phyloP scores from a whole-genome alignment of 306 rosid species.

The Alnus rubra region DNA sequence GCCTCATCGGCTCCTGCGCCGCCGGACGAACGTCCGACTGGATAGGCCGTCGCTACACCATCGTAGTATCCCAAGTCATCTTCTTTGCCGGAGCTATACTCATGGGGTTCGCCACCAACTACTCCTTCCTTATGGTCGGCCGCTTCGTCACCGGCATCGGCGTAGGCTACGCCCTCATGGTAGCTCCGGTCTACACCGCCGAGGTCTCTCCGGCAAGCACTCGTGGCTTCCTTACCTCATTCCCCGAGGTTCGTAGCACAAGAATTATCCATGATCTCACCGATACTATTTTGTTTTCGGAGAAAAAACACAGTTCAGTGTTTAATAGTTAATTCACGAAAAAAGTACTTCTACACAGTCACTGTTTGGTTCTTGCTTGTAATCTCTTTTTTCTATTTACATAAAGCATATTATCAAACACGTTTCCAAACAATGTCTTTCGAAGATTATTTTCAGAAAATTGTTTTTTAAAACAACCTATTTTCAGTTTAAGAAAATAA shows the following conservation, averaged over 20 bases:
- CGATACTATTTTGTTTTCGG: neutral
- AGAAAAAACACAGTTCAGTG: neutral
- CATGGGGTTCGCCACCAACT: conserved; percentile 91
- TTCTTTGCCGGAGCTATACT: conserved; percentile 72
- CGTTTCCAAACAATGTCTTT: too few species aligned
- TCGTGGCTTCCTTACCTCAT: conserved; percentile 85
- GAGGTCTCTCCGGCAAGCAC: conserved; percentile 76
- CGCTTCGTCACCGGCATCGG: conserved; percentile 82
- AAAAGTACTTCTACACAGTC: too few species aligned
- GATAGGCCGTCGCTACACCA: conserved; percentile 91
- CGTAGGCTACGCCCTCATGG: conserved; percentile 76
- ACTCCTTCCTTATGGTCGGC: conserved; percentile 72
- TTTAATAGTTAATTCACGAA: neutral
- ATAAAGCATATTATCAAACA: too few species aligned
- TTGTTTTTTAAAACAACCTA: too few species aligned
- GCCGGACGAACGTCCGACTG: conserved; percentile 92
- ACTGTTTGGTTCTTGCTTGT: too few species aligned
- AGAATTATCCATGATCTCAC: too few species aligned
- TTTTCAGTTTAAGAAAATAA: too few species aligned
- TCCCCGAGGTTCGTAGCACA: conserved; percentile 59
- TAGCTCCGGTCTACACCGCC: conserved; percentile 84
- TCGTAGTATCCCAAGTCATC: conserved; percentile 56
- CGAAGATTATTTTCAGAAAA: too few species aligned
- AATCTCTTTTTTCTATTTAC: neutral
- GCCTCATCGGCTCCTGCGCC: conserved; percentile 62